These are phyloP conservation scores for Apiotrichum domesticum DNA, from an alignment of 1,284 basidiomycete species.

Conservation along the genomic window DNA sequence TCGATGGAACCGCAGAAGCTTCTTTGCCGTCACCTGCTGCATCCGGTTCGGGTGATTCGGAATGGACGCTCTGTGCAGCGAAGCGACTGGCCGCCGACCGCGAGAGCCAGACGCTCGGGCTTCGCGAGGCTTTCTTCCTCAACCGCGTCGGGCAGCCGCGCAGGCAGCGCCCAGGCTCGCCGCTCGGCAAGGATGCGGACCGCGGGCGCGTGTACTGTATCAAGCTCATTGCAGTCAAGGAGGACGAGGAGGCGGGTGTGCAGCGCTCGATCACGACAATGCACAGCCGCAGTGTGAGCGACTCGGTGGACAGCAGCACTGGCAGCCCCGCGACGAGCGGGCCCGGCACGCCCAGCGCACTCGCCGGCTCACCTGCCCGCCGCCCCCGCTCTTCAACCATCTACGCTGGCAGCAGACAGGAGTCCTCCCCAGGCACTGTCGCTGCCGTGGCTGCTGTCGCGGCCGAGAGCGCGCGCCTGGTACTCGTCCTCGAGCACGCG, in stretches of 20 bases:
- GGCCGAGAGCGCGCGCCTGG: conserved; percentile 19
- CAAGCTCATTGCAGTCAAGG: conserved; percentile 41
- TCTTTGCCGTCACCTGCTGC: not conserved
- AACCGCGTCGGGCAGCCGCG: conserved; percentile 32
- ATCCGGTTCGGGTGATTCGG: not conserved
- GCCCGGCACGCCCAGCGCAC: not conserved
- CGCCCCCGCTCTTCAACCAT: conserved; percentile 10
- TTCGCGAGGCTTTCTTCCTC: conserved; percentile 50
- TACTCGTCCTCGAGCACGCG: conserved; percentile 47
- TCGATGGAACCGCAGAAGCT: not conserved
- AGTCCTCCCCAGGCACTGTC: not conserved
- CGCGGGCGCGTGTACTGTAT: conserved; percentile 32
- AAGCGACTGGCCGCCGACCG: conserved; percentile 48
- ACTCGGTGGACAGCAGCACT: not conserved
- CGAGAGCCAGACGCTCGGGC: conserved; percentile 47
- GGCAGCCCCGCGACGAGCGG: not conserved
- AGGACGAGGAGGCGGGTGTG: conserved; percentile 20
- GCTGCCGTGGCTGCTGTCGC: not conserved
- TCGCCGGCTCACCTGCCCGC: not conserved
- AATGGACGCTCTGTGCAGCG: conserved; percentile 48
- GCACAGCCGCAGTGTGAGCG: conserved; percentile 1
- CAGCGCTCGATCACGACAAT: not conserved
- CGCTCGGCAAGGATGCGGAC: not conserved
- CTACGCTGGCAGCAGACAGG: conserved; percentile 2
- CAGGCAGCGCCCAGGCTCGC: conserved; percentile 14